Evolutionary conservation across 106 monocot genomes (phyloP).

Genomic region (Ottelia alismoides): DNA sequence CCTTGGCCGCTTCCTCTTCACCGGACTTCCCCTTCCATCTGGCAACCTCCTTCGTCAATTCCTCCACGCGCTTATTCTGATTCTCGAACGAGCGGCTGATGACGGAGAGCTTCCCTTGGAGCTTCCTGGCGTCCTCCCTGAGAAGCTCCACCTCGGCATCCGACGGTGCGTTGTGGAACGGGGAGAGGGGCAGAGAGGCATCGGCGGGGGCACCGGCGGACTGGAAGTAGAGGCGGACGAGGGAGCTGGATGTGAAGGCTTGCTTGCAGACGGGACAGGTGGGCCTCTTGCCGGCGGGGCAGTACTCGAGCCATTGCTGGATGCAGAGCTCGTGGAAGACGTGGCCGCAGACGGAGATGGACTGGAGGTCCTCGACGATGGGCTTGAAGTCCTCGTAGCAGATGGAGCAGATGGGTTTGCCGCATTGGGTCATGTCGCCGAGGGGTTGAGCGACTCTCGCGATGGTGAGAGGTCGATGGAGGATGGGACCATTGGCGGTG

Average conservation of each 20-base stretch:
- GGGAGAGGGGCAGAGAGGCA: conserved; percentile 9
- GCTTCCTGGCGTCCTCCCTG: conserved; percentile 29
- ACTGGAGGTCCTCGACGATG: conserved; percentile 60
- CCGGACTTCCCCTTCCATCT: conserved; percentile 48
- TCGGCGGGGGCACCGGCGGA: conserved; percentile 29
- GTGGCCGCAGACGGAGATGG: conserved; percentile 79
- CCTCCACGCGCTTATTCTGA: conserved; percentile 35
- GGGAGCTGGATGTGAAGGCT: conserved; percentile 20
- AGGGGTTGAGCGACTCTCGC: too few species aligned
- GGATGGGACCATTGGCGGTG: too few species aligned
- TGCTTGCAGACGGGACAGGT: conserved; percentile 95
- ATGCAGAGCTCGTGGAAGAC: conserved; percentile 98
- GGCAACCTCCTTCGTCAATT: conserved; percentile 39
- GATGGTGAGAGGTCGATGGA: too few species aligned
- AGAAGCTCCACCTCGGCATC: conserved; percentile 27
- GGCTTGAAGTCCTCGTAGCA: conserved; percentile 93
- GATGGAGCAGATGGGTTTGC: conserved; percentile 75
- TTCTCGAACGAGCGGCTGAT: conserved; percentile 21
- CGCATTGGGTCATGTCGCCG: too few species aligned
- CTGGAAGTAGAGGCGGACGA: conserved; percentile 79
- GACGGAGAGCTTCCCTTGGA: conserved; percentile 33
- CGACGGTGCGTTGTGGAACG: neutral
- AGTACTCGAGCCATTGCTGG: conserved; percentile 97
- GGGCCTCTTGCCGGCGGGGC: conserved; percentile 58
- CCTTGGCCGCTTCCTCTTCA: conserved; percentile 31